Base-by-base conservation (phyloP, 495 filamentous ascomycete species). In the Penicillium goetzii region DNA sequence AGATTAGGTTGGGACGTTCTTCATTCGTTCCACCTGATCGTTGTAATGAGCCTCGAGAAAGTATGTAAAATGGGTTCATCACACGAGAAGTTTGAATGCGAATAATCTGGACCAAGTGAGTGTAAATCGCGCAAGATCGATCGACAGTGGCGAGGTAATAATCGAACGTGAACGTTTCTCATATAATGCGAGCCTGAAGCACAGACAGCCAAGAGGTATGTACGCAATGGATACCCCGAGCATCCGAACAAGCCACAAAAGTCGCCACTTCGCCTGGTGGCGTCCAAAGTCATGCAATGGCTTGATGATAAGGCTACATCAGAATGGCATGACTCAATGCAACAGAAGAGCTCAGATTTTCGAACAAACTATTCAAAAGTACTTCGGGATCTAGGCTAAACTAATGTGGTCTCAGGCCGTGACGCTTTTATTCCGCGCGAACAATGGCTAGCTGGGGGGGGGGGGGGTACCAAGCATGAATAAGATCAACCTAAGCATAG, bases 241-340 rank as follows among this genome's bases (percentile, higher is more conserved):
- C 45, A 33, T 38, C 33, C 21, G 54, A 19, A 23, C 60, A 32
- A 67, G 69, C 69, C 64, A 65, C 67, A 60, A 2, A 47, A 49
- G 26, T 64, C 36, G 67, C 67, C 65, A 66, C 64, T 28, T 19
- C 38, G 23, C 57, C 49, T 28, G 40, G 64, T 61, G 64, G 66
- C 67, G 59, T 38, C 33, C 40, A 0, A 49, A 61, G 43, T 64
- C 63, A 57, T 56, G 52, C 32, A 28, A 23, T 54, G 32, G 28
- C 25, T 25, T 7, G 43, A 26, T 25, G 52, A 66, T 36, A 47
- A 68, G 61, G 65, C 61, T 58, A 40, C 54, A 38, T 26, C 38
- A 21, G 49, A 32, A 32, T 62, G 69, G 69, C 54, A 72, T 72
- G 67, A 60, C 64, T 65, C 62, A 50, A 56, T 72, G 59, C 43